These are phyloP conservation scores for Claviceps pazoutovae DNA, from an alignment of 2,329 filamentous ascomycete species.

Conservation along the genomic window DNA sequence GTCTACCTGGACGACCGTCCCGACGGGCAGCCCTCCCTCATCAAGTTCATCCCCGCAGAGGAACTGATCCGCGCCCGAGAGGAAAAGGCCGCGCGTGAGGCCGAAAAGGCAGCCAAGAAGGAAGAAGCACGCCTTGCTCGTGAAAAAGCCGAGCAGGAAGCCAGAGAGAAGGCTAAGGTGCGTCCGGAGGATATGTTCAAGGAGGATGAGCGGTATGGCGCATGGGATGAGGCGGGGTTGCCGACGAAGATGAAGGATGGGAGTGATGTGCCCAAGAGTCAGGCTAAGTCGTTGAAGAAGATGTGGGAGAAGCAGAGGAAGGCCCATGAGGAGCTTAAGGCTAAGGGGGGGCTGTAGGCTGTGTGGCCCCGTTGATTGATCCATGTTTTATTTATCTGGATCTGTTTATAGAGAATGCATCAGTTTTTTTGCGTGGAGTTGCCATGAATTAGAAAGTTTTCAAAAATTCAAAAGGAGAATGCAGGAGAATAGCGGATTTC, in stretches of 20 bases:
- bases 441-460: too few relatives aligned
- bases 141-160: constrained; percentile 38
- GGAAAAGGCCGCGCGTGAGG: constrained; percentile 45
- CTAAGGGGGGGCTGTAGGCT: constrained; percentile 7
- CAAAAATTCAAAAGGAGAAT: too few relatives aligned
- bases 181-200: constrained; percentile 43
- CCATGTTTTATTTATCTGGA: background rate
- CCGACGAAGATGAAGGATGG: constrained; percentile 67
- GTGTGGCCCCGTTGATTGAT: background rate
- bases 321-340: constrained; percentile 46
- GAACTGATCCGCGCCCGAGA: constrained; percentile 44
- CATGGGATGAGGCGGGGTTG: constrained; percentile 72
- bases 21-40: constrained; percentile 54
- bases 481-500: too few relatives aligned
- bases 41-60: constrained; percentile 48
- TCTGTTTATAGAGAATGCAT: background rate
- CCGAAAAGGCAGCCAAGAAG: constrained; percentile 43
- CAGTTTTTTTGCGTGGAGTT: background rate
- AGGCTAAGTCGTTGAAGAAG: constrained; percentile 71
- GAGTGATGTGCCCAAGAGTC: constrained; percentile 66
- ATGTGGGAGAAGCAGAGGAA: constrained; percentile 88
- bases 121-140: constrained; percentile 38
- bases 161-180: constrained; percentile 43
- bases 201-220: constrained; percentile 46
- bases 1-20: constrained; percentile 78